Base-by-base conservation (phyloP, 176 grass and related monocot species). In the Hsuehochloa calcarea region DNA sequence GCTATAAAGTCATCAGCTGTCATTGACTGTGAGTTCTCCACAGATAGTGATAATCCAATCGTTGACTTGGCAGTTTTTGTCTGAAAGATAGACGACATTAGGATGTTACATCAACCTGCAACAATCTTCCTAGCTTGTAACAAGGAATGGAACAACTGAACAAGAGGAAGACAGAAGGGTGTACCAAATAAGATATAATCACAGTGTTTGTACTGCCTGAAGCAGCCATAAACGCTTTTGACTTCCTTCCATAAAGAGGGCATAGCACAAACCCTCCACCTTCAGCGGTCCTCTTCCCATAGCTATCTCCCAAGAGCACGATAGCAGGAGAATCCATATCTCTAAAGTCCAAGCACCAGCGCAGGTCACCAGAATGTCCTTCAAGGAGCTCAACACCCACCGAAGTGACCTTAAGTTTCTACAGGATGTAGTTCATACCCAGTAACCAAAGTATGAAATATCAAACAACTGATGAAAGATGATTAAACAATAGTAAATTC, bases 341-440 rank as follows among this genome's bases (percentile, higher is more conserved):
- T 89, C 93, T 99, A 72, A 96, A 99, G 85, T 99, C 91, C 86
- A 99, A 90, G 80, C 93, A 99, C 96, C 96, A 99, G 51, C 91
- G 84, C 25, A 71, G 52, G 80, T 94, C 85, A 77, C 93, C 91
- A 80, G 96, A 92, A 80, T 86, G 82, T 72, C 86, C 91, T 31
- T 92, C 93, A 47, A 99, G 85, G 72, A 99, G 88, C 74, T 99
- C 96, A 74, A 96, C 60, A 50, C 96, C 96, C 80, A 92, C 80
- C 1, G 86, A 85, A 62, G 96, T 99, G 74, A 99, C 90, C 83
- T 95, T 99, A 83, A 99, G 79, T 94, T 91, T 99, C 96, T 99
- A 88, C 74, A 89, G 26, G 58, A 83, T 41, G 46, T 76, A 39
- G 40, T 81, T 76, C 74, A 72, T 11, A 43, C 52, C 46, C 49